These are phyloP conservation scores for Populus simonii DNA, from an alignment of 345 rosid species.

Conservation along the genomic window DNA sequence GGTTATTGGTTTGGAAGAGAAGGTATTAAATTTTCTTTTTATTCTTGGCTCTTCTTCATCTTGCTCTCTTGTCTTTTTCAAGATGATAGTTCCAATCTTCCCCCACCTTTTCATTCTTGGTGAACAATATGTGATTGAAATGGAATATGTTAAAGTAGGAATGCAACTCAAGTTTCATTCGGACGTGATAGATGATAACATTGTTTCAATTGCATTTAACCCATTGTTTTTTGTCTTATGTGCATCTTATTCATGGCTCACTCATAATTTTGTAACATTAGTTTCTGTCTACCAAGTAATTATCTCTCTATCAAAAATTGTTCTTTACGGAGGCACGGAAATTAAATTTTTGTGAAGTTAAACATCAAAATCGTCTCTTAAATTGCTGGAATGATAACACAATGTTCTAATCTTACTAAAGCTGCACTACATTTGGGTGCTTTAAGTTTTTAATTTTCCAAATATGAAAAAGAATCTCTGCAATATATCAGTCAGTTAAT, in stretches of 20 bases:
- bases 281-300: neutral
- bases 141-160: neutral
- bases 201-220: neutral
- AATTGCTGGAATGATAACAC: neutral
- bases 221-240: neutral
- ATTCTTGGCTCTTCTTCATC: neutral
- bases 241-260: neutral
- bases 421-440: neutral
- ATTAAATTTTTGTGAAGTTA: neutral
- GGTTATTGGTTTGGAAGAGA: conserved; percentile 97
- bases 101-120: neutral
- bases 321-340: neutral
- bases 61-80: neutral
- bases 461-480: neutral
- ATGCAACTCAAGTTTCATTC: neutral
- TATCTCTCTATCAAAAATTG: neutral
- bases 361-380: neutral
- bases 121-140: neutral
- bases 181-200: neutral
- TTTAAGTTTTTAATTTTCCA: neutral
- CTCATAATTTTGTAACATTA: neutral
- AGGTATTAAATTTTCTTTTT: conserved; percentile 45
- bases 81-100: neutral
- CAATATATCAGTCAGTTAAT: neutral
- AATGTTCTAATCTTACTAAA: neutral